Evolutionary conservation across 1,139 yeast species (phyloP), one percentile per base, ranked within the genome.

Genomic region (Eremothecium sinecaudum): DNA sequence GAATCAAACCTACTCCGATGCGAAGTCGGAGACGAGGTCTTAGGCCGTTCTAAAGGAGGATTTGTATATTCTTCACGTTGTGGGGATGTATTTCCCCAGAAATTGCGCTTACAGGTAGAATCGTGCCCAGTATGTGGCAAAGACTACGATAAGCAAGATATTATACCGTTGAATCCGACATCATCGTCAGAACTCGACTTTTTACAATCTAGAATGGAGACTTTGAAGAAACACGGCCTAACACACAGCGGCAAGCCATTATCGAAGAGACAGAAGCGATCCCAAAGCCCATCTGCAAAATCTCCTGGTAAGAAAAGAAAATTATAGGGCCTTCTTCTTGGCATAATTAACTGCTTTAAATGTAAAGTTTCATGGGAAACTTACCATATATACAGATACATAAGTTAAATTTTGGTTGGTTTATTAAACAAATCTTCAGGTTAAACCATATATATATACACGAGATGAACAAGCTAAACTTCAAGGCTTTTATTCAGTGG

Each of bases 41-140:
- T 63, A 19, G 52, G 63, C 37, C 41, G 57, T 42, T 48, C 53
- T 4, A 52, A 61, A 2, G 47, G 59, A 8, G 57, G 57, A 49
- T 63, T 69, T 39, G 64, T 65, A 2, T 74, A 73, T 47, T 44
- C 71, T 5, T 69, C 63, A 0, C 65, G 62, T 9, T 75, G 81
- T 46, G 79, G 79, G 0, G 76, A 75, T 50, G 70, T 66, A 1
- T 53, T 71, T 41, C 61, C 71, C 1, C 60, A 58, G 19, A 56
- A 57, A n/a, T 62, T 69, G 11, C 41, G 68, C 27, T 42, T 46
- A n/a, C 61, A 61, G 32, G 35, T 58, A 9, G 36, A 36, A 9
- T 38, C 43, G 12, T 73, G 77, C 42, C 69, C 71, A 1, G 53
- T 53, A 7, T 71, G 78, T 47, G 59, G 52, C 20, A 33, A 29